phyloP scores from a whole-genome alignment of 768 basidiomycete species.

The Serpula lacrymans region DNA sequence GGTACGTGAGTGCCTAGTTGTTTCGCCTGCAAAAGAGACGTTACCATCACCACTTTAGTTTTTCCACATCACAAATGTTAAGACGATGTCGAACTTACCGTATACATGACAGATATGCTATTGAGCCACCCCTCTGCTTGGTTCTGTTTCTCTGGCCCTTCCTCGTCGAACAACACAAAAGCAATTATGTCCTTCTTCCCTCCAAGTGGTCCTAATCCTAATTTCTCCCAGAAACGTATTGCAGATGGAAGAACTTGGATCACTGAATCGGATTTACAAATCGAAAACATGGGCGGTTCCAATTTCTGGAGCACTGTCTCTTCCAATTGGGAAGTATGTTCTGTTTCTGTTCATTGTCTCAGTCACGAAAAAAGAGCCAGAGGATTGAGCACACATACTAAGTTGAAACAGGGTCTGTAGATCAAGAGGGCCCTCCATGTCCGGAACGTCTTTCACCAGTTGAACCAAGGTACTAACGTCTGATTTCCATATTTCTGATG shows the following conservation, averaged over 20 bases:
- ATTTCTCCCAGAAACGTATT: constrained; percentile 82
- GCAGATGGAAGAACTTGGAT: constrained; percentile 71
- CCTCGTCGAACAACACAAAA: constrained; percentile 68
- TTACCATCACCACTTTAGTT: constrained; percentile 3
- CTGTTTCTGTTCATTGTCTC: constrained; percentile 6
- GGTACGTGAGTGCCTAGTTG: constrained; percentile 55
- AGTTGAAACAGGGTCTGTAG: constrained; percentile 42
- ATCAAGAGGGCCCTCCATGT: constrained; percentile 39
- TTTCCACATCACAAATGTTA: too few relatives aligned
- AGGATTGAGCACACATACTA: constrained; percentile 19
- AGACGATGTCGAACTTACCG: too few relatives aligned
- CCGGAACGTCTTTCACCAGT: constrained; percentile 28
- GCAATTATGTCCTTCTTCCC: constrained; percentile 70
- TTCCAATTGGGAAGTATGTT: constrained; percentile 4
- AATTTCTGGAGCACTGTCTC: constrained; percentile 27
- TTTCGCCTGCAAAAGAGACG: constrained; percentile 50
- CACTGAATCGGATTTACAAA: constrained; percentile 65
- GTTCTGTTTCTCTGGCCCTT: constrained; percentile 41
- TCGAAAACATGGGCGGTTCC: constrained; percentile 56
- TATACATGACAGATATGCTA: constrained; percentile 50
- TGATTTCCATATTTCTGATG: constrained; percentile 50
- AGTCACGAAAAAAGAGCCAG: constrained; percentile 1
- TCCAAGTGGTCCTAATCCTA: constrained; percentile 66
- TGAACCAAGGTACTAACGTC: constrained; percentile 51
- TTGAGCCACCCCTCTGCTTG: constrained; percentile 61